Conservation (phyloP, 1,139 yeast species). For the Yarrowia galli region DNA sequence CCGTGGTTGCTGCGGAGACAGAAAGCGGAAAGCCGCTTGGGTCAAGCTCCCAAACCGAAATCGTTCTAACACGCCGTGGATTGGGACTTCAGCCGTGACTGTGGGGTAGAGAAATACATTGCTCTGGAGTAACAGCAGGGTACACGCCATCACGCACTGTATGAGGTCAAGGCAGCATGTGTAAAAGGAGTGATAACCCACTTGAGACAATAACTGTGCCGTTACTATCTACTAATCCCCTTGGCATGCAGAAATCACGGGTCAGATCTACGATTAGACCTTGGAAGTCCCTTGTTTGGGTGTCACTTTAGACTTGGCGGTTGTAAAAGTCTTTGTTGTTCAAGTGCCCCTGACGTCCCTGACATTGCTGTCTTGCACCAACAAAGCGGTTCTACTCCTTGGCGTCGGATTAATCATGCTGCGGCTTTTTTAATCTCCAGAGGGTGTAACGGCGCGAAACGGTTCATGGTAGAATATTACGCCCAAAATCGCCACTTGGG, state of each 20-base stretch:
- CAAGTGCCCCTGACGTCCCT: constrained; percentile 24
- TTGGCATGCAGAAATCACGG: constrained; percentile 27
- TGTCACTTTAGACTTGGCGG: constrained; percentile 21
- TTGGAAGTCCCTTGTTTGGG: constrained; percentile 14
- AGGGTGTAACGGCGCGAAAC: neutral
- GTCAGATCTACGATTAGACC: constrained; percentile 20
- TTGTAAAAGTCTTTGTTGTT: constrained; percentile 6
- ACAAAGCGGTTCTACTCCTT: neutral
- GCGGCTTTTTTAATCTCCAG: constrained; percentile 1
- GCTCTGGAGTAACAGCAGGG: neutral
- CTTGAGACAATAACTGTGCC: neutral
- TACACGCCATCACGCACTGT: neutral
- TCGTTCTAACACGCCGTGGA: constrained; percentile 2
- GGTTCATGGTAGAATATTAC: neutral
- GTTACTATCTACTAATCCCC: neutral
- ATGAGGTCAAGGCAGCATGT: neutral
- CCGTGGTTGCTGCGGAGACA: constrained; percentile 26
- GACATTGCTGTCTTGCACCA: constrained; percentile 29
- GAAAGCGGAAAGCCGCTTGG: constrained; percentile 13
- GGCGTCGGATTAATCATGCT: constrained; percentile 2
- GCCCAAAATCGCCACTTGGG: neutral
- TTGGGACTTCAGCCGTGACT: constrained; percentile 32
- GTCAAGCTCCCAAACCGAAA: constrained; percentile 1
- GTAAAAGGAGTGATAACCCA: neutral
- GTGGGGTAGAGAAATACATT: neutral